A percentile compares a stretch with the other conserved stretches of the same genome.
Evolutionary conservation across 306 rosid genomes (phyloP).

Genomic region (Vigna nakashimae): DNA sequence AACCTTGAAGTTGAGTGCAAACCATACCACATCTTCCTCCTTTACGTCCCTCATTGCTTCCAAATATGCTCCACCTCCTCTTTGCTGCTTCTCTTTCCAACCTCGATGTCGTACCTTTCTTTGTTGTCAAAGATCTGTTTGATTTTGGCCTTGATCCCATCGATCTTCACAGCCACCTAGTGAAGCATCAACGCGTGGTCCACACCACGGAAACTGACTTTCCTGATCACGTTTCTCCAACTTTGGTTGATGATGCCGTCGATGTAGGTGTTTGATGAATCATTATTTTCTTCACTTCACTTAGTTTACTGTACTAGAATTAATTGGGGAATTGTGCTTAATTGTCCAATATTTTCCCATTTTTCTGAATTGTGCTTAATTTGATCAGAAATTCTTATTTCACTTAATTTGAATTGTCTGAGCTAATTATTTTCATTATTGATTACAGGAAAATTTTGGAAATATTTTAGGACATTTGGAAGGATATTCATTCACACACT

Average conservation of each 20-base stretch:
- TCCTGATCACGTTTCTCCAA: background rate
- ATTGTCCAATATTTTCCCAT: too few species aligned
- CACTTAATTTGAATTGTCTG: too few species aligned
- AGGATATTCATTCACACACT: too few species aligned
- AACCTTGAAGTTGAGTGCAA: background rate
- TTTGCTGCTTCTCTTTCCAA: background rate
- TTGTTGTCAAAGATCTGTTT: background rate
- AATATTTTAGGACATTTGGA: too few species aligned
- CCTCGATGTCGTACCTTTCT: background rate
- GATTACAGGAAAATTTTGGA: too few species aligned
- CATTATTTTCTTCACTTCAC: too few species aligned
- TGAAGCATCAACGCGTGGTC: background rate
- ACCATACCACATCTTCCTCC: slow-evolving; percentile 28
- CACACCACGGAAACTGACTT: fast-evolving
- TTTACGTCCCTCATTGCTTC: slow-evolving; percentile 3
- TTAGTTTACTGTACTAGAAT: too few species aligned
- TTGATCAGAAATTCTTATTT: too few species aligned
- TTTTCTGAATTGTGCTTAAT: too few species aligned
- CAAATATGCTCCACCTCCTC: background rate
- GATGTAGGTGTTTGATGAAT: slow-evolving; percentile 19
- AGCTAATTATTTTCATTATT: too few species aligned
- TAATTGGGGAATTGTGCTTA: too few species aligned
- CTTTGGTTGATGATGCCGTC: background rate
- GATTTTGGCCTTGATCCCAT: background rate
- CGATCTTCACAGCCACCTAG: background rate